phyloP scores from a whole-genome alignment of 169 alveolate genomes.

The Plasmodium gallinaceum region DNA sequence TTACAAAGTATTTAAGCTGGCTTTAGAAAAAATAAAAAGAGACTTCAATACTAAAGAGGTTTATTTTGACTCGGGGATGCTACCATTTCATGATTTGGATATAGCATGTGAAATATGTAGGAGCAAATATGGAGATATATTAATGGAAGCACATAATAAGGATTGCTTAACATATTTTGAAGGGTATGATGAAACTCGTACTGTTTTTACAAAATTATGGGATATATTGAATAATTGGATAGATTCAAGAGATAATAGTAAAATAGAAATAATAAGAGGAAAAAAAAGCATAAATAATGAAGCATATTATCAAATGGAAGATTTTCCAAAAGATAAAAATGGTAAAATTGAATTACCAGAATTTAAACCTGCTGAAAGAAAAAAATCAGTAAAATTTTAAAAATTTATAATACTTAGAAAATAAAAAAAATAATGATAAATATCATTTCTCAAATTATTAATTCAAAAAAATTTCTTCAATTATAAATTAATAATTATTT shows the following conservation, averaged over 20 bases:
- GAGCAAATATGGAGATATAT: constrained; percentile 72
- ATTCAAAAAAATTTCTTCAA: too few species aligned
- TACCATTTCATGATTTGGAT: constrained; percentile 45
- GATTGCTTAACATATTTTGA: constrained; percentile 64
- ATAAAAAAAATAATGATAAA: background rate
- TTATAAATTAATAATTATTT: too few species aligned
- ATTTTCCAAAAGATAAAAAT: constrained; percentile 43
- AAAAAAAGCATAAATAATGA: constrained; percentile 6
- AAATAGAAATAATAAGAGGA: constrained; percentile 16
- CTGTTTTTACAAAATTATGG: constrained; percentile 26
- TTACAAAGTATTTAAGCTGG: constrained; percentile 40
- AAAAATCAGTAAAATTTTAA: constrained; percentile 22
- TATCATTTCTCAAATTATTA: too few species aligned
- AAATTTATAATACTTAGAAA: background rate
- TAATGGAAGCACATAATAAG: constrained; percentile 11
- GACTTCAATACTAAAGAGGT: constrained; percentile 67
- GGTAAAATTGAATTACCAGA: constrained; percentile 68
- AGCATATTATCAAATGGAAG: constrained; percentile 43
- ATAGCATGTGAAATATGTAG: constrained; percentile 52
- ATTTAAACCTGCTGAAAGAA: constrained; percentile 13
- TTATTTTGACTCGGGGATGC: constrained; percentile 22
- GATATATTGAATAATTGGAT: constrained; percentile 54
- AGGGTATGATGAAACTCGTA: constrained; percentile 50
- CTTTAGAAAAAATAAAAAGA: constrained; percentile 53
- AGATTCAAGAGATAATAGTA: constrained; percentile 42